These are phyloP conservation scores for Fusarium concolor DNA, from an alignment of 2,329 filamentous ascomycete species.

Conservation along the genomic window DNA sequence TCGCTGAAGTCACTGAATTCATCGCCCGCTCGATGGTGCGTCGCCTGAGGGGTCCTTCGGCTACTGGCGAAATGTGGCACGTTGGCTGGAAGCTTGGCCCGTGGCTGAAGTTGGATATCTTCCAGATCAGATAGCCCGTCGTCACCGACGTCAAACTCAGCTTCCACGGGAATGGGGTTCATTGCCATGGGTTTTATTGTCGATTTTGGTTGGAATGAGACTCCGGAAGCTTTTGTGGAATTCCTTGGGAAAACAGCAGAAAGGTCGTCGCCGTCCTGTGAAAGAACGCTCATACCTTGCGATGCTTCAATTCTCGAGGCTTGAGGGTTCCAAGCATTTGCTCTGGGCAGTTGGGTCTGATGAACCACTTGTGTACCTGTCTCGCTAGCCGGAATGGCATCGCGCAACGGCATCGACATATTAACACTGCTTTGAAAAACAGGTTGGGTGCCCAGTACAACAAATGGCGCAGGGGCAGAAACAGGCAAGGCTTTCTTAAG, in stretches of 20 bases:
- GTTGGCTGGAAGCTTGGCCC: slow-evolving; percentile 16
- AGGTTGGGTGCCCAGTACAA: slow-evolving; percentile 61
- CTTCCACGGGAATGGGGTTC: slow-evolving; percentile 22
- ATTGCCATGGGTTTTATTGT: slow-evolving; percentile 4
- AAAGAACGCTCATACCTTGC: slow-evolving; percentile 40
- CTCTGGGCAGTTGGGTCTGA: slow-evolving; percentile 61
- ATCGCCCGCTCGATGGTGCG: slow-evolving; percentile 44
- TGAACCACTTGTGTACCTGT: slow-evolving; percentile 61
- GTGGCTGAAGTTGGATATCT: slow-evolving; percentile 41
- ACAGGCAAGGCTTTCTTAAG: slow-evolving; percentile 24
- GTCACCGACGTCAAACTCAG: slow-evolving; percentile 43
- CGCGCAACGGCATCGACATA: slow-evolving; percentile 51
- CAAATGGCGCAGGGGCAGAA: slow-evolving; percentile 26
- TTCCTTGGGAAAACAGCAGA: slow-evolving; percentile 45
- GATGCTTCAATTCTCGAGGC: slow-evolving; percentile 32
- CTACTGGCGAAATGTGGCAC: not conserved
- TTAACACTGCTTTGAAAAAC: slow-evolving; percentile 46
- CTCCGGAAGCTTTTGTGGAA: slow-evolving; percentile 10
- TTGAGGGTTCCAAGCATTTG: slow-evolving; percentile 42
- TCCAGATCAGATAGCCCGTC: slow-evolving; percentile 49
- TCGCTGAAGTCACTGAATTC: slow-evolving; percentile 63
- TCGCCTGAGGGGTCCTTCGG: slow-evolving; percentile 34
- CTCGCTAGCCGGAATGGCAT: slow-evolving; percentile 48
- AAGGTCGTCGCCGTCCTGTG: slow-evolving; percentile 41
- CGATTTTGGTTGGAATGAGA: slow-evolving; percentile 7